A percentile compares a stretch with the other conserved stretches of the same genome.
Conservation (phyloP, 2,329 filamentous ascomycete genomes). For the Ophiocordyceps unilateralis region DNA sequence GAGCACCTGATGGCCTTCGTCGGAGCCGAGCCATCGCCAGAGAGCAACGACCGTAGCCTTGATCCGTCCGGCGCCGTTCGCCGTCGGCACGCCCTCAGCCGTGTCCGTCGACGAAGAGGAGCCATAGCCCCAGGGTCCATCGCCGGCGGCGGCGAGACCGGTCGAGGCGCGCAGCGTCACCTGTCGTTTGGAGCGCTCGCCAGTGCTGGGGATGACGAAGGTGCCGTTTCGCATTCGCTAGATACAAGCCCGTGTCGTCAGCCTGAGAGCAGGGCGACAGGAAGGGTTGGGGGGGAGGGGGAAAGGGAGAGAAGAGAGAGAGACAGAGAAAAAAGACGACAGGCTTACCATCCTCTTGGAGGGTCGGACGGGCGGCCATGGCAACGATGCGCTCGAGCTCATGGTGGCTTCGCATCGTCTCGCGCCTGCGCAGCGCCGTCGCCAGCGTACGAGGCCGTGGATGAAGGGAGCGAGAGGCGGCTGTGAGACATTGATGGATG, state of each 20-base stretch:
- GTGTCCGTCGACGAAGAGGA: constrained; percentile 7
- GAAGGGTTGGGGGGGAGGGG: no score
- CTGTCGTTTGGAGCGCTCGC: constrained; percentile 63
- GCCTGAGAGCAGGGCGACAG: no score
- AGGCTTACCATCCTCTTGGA: constrained; percentile 28
- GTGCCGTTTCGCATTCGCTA: constrained; percentile 70
- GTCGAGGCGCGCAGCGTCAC: constrained; percentile 56
- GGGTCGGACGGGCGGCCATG: constrained; percentile 24
- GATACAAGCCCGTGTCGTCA: not conserved
- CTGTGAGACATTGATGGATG: no score
- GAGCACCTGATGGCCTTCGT: constrained; percentile 61
- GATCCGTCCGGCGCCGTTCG: constrained; percentile 2
- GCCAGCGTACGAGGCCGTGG: not conserved
- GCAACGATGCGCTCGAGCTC: constrained; percentile 16
- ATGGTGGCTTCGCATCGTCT: constrained; percentile 18
- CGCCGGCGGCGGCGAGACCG: constrained; percentile 8
- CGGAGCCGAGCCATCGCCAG: constrained; percentile 48
- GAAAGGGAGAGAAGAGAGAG: not conserved
- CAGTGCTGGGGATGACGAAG: constrained; percentile 72
- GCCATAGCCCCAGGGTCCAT: constrained; percentile 7
- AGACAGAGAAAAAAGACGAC: not conserved
- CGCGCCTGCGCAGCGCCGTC: not conserved
- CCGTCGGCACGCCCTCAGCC: constrained; percentile 1
- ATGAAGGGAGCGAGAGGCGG: not conserved
- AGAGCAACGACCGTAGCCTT: constrained; percentile 20